Base-by-base conservation (phyloP, 2,329 filamentous ascomycete species). In the Periconia sp. region DNA sequence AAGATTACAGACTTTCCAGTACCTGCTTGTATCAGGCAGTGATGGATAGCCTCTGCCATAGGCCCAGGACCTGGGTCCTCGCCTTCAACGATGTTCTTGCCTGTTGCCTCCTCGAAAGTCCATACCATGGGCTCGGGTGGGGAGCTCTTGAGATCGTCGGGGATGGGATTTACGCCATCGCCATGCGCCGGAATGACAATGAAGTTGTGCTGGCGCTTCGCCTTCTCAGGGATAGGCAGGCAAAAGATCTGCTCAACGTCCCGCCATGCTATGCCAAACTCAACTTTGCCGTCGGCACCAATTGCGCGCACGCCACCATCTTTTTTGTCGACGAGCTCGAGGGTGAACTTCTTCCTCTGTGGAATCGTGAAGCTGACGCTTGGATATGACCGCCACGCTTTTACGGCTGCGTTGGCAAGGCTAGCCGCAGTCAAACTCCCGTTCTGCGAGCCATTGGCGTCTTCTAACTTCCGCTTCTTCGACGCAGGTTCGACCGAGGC, bases 211-310 rank as follows among this genome's bases (percentile, higher is more conserved):
- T 84, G 81, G 40, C 80, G 78, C 48, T 83, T 79, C 4, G 81
- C 76, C 58, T 85, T 86, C 55, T 86, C 83, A 4, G 83, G 83
- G 2, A 86, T 78, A 0, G 83, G 82, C 26, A 86, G 72, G 54
- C 81, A 83, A 52, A 85, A 73, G 36, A 81, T 72, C 59, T 85
- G 78, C 38, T 81, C 80, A 45, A 81, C 74, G 43, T 74, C 71
- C 40, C 69, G 66, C 70, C 79, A 71, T 0, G 72, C 61, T 24
- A 82, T 66, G 12, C 75, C 75, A 59, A 81, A 80, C 52, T 83
- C 80, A 30, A 83, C 70, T 30, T 73, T 75, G 13, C 76, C 78
- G 3, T 73, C 65, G 29, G 81, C 73, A 42, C 77, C 78, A 43
- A 75, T 66, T 19, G 74, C 77, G 30, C 77, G 72, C 25, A 82